phyloP scores from a whole-genome alignment of 2,329 filamentous ascomycete genomes.

The Mycogone perniciosa region DNA sequence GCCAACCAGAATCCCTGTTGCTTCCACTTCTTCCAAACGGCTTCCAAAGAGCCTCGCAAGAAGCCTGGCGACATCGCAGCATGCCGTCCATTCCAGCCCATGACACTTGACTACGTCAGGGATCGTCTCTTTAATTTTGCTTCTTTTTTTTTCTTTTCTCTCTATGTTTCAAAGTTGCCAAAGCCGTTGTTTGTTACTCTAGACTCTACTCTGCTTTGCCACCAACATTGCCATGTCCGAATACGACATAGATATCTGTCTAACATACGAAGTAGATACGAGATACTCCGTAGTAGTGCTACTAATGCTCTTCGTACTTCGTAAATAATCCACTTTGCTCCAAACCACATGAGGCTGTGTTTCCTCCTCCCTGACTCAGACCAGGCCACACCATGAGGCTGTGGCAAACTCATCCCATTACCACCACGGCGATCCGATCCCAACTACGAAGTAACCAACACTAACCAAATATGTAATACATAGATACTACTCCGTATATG shows the following conservation, averaged over 20 bases:
- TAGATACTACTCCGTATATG: no score
- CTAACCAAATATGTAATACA: no score
- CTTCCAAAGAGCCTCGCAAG: constrained; percentile 4
- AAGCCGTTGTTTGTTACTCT: not conserved
- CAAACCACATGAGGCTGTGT: no score
- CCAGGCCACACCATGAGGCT: no score
- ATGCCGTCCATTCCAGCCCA: not conserved
- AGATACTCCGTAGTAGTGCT: no score
- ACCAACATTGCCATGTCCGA: not conserved
- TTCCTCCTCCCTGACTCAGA: no score
- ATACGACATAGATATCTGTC: not conserved
- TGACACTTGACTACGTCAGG: constrained; percentile 4
- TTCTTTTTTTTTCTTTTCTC: not conserved
- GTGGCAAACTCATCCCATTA: no score
- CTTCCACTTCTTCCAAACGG: not conserved
- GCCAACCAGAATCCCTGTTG: not conserved
- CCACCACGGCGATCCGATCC: no score
- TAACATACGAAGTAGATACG: no score
- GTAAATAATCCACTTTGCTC: no score
- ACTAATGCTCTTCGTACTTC: no score
- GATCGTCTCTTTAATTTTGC: not conserved
- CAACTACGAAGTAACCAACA: no score
- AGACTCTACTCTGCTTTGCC: not conserved
- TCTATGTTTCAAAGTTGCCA: not conserved
- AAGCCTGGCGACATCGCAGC: constrained; percentile 6